Base-by-base conservation (phyloP, 495 filamentous ascomycete species). In the Penicillium dipodomyicola region DNA sequence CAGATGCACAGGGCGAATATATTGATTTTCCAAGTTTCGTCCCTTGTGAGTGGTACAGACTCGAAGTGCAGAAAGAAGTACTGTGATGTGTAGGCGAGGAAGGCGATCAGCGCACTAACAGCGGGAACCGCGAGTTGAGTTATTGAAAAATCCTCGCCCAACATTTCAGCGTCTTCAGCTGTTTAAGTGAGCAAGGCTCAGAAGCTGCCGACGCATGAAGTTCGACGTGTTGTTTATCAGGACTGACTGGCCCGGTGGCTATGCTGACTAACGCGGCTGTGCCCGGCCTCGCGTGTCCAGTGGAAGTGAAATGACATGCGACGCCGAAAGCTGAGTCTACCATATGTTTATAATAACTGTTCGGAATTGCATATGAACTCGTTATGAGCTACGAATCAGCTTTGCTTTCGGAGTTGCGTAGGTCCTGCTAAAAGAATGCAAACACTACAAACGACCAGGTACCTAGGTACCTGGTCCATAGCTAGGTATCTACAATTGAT, bases 1-100 rank as follows among this genome's bases (percentile, higher is more conserved):
- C 90, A 91, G 30, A 96, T 82, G 58, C 84, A 88, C 19, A 75
- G 50, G 1, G 96, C 77, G 30, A 92, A 79, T 19, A 70, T 52
- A 70, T 98, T 97, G 75, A 97, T 91, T 58, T 80, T 77, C 70
- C 84, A 72, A 20, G 76, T 63, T 72, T 97, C 76, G 45, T 71
- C 70, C 22, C 63, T 65, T n/a, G 76, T 79, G 22, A 96, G 79
- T 0, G 88, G 85, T 19, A 80, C 82, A 0, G 88, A 86, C 46
- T 88, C 78, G 35, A 94, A 84, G 59, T 84, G 78, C n/a, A 80
- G 69, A 68, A 98, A 93, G 47, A 96, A 82, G 62, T 80, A 82
- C 71, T 97, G 94, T 1, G 93, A 91, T 17, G 81, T 80, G 78
- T 93, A 97, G 33, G 87, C 83, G 7, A 96, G 85, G 64, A 95